Evolutionary conservation across 345 rosid species (phyloP), one percentile per base, ranked within the genome.

Genomic region (Acer yangbiense): DNA sequence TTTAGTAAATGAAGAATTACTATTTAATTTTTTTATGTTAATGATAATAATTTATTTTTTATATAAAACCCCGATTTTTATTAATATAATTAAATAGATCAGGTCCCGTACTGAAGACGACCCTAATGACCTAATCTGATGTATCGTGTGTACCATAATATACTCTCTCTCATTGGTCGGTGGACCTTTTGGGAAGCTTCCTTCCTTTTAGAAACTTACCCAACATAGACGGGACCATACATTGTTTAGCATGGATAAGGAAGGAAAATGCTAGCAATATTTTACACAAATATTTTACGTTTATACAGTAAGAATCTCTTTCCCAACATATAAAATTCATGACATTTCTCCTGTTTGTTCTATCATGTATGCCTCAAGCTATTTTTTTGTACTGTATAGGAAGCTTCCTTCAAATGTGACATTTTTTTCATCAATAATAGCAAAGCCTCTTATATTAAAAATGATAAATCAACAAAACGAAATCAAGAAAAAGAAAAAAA

Each of bases 101-200:
- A 5, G 1, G 4, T 0, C 1, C 1, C 1, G 39, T 4, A 35
- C 39, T 35, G 6, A 35, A 35, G 5, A 35, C 6, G 0, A 0
- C 39, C n/a, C n/a, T n/a, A n/a, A n/a, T n/a, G n/a, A n/a, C 6
- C 0, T 35, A 4, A 35, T 35, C 1, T 35, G 0, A 35, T 4
- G 6, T 35, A 35, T 35, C 6, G 5, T 35, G 4, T 32, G 3
- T 3, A 32, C 35, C 35, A 2, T 3, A 32, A 32, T 32, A 32
- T 32, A 32, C 5, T 32, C 5, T 32, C 44, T 41, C 44, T 41
- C 9, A 41, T 41, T 41, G 44, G 9, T 41, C 1, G 44, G 48
- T 68, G 77, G 77, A 66, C 46, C 65, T 21, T 64, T 35, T 0
- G 13, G 77, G 81, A 73, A 79, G 74, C 57, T 79, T 73, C 81